These are phyloP conservation scores for Colletotrichum musae DNA, from an alignment of 2,329 filamentous ascomycete genomes.

Conservation along the genomic window DNA sequence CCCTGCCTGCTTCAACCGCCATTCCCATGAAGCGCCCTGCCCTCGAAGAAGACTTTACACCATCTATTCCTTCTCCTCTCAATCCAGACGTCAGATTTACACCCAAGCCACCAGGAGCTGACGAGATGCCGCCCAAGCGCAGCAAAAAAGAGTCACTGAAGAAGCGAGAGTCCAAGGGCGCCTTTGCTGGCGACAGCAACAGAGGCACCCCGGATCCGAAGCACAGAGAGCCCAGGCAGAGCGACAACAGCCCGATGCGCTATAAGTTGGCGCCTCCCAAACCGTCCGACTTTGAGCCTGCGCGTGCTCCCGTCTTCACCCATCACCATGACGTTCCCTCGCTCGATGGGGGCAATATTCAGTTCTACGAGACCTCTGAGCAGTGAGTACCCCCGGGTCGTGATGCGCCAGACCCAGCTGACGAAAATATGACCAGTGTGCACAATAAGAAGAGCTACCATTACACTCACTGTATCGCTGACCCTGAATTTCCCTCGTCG, in stretches of 20 bases:
- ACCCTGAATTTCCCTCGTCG: constrained; percentile 87
- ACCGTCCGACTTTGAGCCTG: constrained; percentile 71
- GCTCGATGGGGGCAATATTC: constrained; percentile 64
- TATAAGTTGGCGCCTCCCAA: constrained; percentile 77
- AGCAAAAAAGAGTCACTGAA: constrained; percentile 78
- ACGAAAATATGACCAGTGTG: constrained; percentile 57
- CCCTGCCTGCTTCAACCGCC: constrained; percentile 58
- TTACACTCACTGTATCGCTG: constrained; percentile 92
- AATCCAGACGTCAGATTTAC: constrained; percentile 73
- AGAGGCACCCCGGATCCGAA: constrained; percentile 72
- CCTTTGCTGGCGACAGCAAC: constrained; percentile 61
- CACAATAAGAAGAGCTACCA: constrained; percentile 83
- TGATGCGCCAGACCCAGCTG: not conserved
- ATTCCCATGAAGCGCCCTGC: constrained; percentile 74
- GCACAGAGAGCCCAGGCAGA: constrained; percentile 52
- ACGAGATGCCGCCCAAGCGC: constrained; percentile 57
- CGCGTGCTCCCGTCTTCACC: constrained; percentile 71
- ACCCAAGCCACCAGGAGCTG: constrained; percentile 49
- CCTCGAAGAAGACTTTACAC: constrained; percentile 79
- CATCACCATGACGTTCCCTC: constrained; percentile 67
- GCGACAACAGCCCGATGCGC: constrained; percentile 67
- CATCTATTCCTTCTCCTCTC: constrained; percentile 80
- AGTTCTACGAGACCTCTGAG: constrained; percentile 75
- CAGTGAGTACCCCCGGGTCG: constrained; percentile 64
- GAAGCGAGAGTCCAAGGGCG: constrained; percentile 76